These are phyloP conservation scores for Rhizopus microsporus DNA, from an alignment of 371 early-diverging fungal genomes.

Conservation along the genomic window DNA sequence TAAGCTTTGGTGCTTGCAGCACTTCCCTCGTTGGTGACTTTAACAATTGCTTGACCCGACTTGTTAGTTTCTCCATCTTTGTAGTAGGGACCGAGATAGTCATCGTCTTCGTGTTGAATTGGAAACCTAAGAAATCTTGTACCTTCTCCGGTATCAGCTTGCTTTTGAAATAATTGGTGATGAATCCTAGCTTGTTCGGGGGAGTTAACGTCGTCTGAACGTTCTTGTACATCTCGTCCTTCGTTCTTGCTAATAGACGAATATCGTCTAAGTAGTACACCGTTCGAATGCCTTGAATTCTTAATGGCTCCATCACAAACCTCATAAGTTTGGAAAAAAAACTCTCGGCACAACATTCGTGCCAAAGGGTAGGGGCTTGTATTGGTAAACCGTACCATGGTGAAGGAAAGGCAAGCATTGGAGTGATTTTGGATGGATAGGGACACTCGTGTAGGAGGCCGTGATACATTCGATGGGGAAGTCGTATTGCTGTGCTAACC, in stretches of 20 bases:
- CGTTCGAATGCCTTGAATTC: background rate
- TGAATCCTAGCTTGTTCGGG: background rate
- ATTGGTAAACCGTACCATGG: no score
- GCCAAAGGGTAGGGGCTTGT: no score
- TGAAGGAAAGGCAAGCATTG: no score
- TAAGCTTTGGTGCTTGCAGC: constrained; percentile 13
- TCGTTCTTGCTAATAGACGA: background rate
- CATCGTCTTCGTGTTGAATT: constrained; percentile 6
- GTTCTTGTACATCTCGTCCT: background rate
- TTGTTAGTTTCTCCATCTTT: background rate
- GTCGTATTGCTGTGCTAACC: no score
- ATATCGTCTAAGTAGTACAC: background rate
- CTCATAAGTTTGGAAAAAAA: background rate
- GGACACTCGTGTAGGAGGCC: no score
- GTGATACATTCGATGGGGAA: no score
- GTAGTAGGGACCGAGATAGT: background rate
- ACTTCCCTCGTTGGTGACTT: background rate
- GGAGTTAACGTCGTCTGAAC: background rate
- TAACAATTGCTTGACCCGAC: background rate
- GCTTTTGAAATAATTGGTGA: background rate
- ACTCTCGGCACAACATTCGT: no score
- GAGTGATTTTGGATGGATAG: no score
- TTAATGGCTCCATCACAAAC: background rate
- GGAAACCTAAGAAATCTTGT: constrained; percentile 2
- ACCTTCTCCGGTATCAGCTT: background rate